Percentiles rank a stretch among this genome's conserved stretches.
phyloP scores from a whole-genome alignment of 176 grass and related monocot genomes.

The Melocanna baccifera region DNA sequence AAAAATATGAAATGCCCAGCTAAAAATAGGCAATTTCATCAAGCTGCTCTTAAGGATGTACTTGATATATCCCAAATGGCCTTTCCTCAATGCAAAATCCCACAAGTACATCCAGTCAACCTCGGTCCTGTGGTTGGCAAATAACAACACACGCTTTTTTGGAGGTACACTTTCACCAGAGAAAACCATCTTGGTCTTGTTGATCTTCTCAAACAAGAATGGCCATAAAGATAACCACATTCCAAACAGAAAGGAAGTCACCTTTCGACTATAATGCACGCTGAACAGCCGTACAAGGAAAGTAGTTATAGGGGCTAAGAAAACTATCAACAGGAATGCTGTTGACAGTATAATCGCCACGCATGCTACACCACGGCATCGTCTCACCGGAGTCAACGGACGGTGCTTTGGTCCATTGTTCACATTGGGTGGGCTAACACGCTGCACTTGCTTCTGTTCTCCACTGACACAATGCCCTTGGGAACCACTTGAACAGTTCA shows the following conservation, averaged over 20 bases:
- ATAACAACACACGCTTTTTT: constrained; percentile 69
- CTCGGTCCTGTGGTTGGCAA: constrained; percentile 97
- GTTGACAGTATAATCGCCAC: constrained; percentile 66
- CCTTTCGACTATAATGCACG: constrained; percentile 68
- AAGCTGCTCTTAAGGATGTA: constrained; percentile 97
- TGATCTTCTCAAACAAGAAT: constrained; percentile 98
- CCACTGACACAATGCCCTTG: constrained; percentile 40
- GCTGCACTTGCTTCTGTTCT: constrained; percentile 31
- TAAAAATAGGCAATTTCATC: constrained; percentile 93
- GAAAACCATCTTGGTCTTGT: constrained; percentile 87
- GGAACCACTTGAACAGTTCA: constrained; percentile 47
- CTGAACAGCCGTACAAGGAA: constrained; percentile 67
- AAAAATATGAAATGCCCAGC: constrained; percentile 93
- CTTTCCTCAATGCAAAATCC: constrained; percentile 95
- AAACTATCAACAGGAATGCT: constrained; percentile 80
- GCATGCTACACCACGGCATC: constrained; percentile 67
- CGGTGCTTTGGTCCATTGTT: constrained; percentile 63
- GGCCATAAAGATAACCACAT: constrained; percentile 89
- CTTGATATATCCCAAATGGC: constrained; percentile 76
- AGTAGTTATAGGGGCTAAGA: constrained; percentile 56
- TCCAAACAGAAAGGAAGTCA: constrained; percentile 74
- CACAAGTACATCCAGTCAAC: constrained; percentile 99
- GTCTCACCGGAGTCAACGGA: constrained; percentile 68
- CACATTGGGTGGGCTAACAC: constrained; percentile 26
- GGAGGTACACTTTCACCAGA: constrained; percentile 66